phyloP scores from a whole-genome alignment of 192 early-diverging fungal genomes.

The Coemansia sp. region DNA sequence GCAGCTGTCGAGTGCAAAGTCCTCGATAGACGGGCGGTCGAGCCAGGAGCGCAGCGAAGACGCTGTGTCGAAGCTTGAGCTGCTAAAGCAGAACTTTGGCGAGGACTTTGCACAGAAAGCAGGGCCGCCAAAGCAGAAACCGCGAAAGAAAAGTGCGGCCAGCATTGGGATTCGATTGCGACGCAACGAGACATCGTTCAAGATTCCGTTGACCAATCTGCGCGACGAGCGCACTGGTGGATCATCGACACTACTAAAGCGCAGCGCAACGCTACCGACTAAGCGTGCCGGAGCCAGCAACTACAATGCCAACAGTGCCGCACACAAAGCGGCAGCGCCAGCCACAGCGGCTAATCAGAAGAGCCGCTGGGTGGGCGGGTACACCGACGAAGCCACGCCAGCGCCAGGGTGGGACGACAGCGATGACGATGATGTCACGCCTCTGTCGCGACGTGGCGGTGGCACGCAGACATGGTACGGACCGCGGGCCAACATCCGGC shows the following conservation, averaged over 20 bases:
- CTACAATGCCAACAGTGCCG: neutral
- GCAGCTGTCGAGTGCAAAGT: constrained; percentile 9
- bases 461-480: constrained; percentile 51
- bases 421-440: constrained; percentile 20
- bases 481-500: constrained; percentile 31
- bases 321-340: neutral
- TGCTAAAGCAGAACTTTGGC: too few species aligned
- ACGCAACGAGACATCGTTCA: constrained; percentile 32
- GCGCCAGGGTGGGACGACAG: constrained; percentile 45
- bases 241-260: constrained; percentile 23
- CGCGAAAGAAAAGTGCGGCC: constrained; percentile 15
- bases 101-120: neutral
- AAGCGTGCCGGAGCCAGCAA: constrained; percentile 18
- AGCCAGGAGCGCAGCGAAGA: constrained; percentile 8
- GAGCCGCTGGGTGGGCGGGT: constrained; percentile 43
- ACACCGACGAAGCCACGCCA: constrained; percentile 10
- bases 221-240: constrained; percentile 26
- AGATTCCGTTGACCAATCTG: constrained; percentile 23
- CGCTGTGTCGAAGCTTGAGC: neutral
- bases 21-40: constrained; percentile 10
- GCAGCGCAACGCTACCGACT: constrained; percentile 48
- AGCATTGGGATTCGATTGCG: constrained; percentile 28
- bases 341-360: constrained; percentile 11
- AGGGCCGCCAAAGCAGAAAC: neutral
- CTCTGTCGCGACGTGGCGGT: constrained; percentile 18